These are phyloP conservation scores for Gaeumannomyces tritici DNA, from an alignment of 2,329 filamentous ascomycete species.

Conservation along the genomic window DNA sequence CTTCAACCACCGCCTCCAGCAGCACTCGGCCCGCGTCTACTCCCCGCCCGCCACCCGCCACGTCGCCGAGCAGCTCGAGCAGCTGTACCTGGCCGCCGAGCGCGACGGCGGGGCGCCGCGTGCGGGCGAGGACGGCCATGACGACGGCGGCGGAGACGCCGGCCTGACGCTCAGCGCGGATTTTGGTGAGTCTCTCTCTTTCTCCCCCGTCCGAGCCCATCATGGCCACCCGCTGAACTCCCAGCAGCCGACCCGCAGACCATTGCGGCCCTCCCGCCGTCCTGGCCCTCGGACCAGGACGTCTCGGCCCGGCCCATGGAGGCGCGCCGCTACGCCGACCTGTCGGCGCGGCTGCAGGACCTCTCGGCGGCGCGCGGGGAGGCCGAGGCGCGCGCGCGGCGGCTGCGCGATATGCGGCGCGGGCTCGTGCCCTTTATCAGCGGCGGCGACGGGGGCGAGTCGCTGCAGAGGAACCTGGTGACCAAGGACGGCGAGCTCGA, in stretches of 20 bases:
- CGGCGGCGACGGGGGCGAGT: slow-evolving; percentile 16
- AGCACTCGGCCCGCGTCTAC: slow-evolving; percentile 58
- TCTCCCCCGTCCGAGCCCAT: too few species aligned
- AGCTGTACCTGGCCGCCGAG: slow-evolving; percentile 40
- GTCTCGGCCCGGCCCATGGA: slow-evolving; percentile 31
- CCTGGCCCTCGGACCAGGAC: slow-evolving; percentile 33
- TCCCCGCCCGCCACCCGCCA: slow-evolving; percentile 60
- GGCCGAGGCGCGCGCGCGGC: slow-evolving; percentile 25
- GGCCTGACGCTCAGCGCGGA: slow-evolving; percentile 20
- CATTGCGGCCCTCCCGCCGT: slow-evolving; percentile 34
- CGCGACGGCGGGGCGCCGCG: slow-evolving; percentile 26
- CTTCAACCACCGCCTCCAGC: slow-evolving; percentile 52
- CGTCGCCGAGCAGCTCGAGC: slow-evolving; percentile 64
- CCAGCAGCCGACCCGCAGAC: slow-evolving; percentile 28
- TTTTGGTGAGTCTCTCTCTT: slow-evolving; percentile 33
- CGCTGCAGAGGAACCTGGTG: slow-evolving; percentile 57
- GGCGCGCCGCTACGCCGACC: slow-evolving; percentile 39
- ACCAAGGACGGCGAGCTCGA: slow-evolving; percentile 57
- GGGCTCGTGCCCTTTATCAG: slow-evolving; percentile 46
- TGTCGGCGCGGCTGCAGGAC: slow-evolving; percentile 36
- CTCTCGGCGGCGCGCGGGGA: slow-evolving; percentile 36
- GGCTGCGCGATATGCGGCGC: slow-evolving; percentile 37
- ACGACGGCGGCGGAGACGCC: background rate
- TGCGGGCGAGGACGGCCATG: slow-evolving; percentile 14
- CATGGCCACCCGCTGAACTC: too few species aligned